Evolutionary conservation across 2,329 filamentous ascomycete genomes (phyloP), one percentile per base, ranked within the genome.

Genomic region (Phaeophleospora eucalypticola): DNA sequence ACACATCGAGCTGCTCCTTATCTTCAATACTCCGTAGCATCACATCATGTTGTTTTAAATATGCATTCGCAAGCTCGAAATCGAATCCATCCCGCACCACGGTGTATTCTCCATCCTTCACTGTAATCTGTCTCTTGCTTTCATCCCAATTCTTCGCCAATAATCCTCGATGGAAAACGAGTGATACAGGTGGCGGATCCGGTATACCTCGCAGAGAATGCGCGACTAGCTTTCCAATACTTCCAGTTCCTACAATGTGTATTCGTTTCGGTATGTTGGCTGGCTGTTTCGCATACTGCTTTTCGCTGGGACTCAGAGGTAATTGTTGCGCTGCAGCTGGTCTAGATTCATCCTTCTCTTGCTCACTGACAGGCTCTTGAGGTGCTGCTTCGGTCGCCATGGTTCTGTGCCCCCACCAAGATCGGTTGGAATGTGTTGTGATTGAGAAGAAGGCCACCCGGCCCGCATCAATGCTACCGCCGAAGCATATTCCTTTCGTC

Each of bases 241-340:
- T 94, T 29, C 90, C 90, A 9, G 86, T 64, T 9, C 91, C 90
- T 2, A 95, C 71, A 39, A 96, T 77, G 61, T 93, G 82, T 51
- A 95, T 83, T 27, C 83, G 77, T 49, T 71, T 61, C n/a, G 60
- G 61, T 3, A 63, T 46, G 4, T 16, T 12, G 27, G 58, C 44
- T 36, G 41, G 45, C 17, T 51, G 53, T 2, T 54, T 43, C 14
- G 58, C 56, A 45, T 64, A 63, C 41, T 65, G 63, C 21, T 46
- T 48, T 36, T 65, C 59, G 14, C 56, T 57, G 2, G 58, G 49
- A n/a, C 52, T 58, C 39, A 59, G 48, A 39, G 52, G 40, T 37
- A 35, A 15, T 35, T 35, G 14, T 35, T 4, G 4, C 33, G 4
- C 33, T 6, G 33, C 4, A 14, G n/a, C 4, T 35, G 12, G 43